Percentiles rank a stretch among this genome's conserved stretches.
Conservation (phyloP, 306 rosid genomes). For the Hippophae rhamnoides region DNA sequence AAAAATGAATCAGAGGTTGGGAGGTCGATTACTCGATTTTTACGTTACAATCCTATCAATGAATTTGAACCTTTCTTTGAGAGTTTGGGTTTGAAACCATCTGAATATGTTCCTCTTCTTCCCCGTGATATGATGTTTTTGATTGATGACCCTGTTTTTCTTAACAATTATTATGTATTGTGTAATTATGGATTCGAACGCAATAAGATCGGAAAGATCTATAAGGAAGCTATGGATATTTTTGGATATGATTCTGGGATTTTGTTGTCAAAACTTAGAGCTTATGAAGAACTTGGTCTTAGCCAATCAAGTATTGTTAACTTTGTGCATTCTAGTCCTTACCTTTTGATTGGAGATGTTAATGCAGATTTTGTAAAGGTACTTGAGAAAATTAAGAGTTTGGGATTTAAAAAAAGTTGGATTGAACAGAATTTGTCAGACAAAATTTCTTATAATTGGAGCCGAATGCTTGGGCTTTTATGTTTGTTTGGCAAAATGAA, state of each 20-base stretch:
- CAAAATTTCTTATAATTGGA: slow-evolving; percentile 43
- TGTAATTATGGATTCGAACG: slow-evolving; percentile 56
- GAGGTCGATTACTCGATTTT: slow-evolving; percentile 30
- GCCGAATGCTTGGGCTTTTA: slow-evolving; percentile 38
- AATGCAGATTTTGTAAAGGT: slow-evolving; percentile 35
- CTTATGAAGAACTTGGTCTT: slow-evolving; percentile 49
- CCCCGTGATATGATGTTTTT: slow-evolving; percentile 52
- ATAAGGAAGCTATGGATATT: slow-evolving; percentile 32
- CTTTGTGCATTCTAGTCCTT: slow-evolving; percentile 42
- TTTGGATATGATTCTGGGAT: slow-evolving; percentile 39
- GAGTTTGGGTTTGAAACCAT: slow-evolving; percentile 66
- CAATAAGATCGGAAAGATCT: slow-evolving; percentile 45
- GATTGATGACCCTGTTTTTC: slow-evolving; percentile 40
- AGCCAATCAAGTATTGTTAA: slow-evolving; percentile 14
- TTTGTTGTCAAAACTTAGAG: slow-evolving; percentile 42
- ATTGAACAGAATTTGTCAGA: slow-evolving; percentile 31
- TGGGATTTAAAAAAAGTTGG: slow-evolving; percentile 41
- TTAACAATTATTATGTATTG: slow-evolving; percentile 45
- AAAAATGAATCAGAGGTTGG: slow-evolving; percentile 16
- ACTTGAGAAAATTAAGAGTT: slow-evolving; percentile 36
- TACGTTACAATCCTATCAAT: slow-evolving; percentile 69
- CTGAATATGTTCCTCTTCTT: slow-evolving; percentile 45
- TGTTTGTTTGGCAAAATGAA: slow-evolving; percentile 31
- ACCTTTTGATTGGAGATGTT: slow-evolving; percentile 51
- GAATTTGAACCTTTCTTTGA: slow-evolving; percentile 87